These are phyloP conservation scores for Colletotrichum sidae DNA, from an alignment of 2,329 filamentous ascomycete species.

Conservation along the genomic window DNA sequence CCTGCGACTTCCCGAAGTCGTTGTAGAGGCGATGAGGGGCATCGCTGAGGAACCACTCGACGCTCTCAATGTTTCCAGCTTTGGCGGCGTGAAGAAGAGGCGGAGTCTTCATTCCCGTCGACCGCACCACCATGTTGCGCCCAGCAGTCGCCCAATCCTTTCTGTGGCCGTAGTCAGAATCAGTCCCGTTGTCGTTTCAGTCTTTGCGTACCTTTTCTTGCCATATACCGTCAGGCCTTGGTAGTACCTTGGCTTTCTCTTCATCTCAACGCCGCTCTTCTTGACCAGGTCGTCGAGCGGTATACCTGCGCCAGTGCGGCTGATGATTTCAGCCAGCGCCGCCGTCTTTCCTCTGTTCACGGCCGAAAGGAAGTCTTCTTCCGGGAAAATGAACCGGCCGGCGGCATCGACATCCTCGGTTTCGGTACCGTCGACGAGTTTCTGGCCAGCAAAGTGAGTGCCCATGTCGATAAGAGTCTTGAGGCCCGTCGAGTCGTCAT, in stretches of 20 bases:
- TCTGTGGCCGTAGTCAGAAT: constrained; percentile 44
- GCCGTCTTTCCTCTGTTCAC: constrained; percentile 62
- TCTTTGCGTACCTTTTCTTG: constrained; percentile 65
- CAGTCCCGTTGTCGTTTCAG: not conserved
- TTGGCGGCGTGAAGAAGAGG: constrained; percentile 71
- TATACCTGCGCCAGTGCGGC: constrained; percentile 74
- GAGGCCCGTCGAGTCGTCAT: constrained; percentile 66
- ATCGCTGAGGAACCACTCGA: constrained; percentile 83
- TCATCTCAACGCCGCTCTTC: constrained; percentile 71
- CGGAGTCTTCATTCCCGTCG: constrained; percentile 58
- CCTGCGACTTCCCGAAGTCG: constrained; percentile 72
- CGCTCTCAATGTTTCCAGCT: constrained; percentile 70
- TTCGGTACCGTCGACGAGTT: constrained; percentile 41
- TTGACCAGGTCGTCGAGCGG: constrained; percentile 75
- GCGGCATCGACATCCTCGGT: constrained; percentile 47
- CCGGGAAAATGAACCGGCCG: constrained; percentile 53
- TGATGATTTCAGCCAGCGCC: constrained; percentile 74
- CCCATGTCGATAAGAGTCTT: constrained; percentile 68
- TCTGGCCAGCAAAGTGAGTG: constrained; percentile 55
- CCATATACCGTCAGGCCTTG: constrained; percentile 82
- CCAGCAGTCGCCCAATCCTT: constrained; percentile 79
- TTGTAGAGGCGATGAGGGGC: constrained; percentile 74
- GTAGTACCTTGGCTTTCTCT: constrained; percentile 77
- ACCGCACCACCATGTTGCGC: constrained; percentile 55
- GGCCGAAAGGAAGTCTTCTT: constrained; percentile 55